phyloP scores from a whole-genome alignment of 768 basidiomycete genomes.

The Boletus edulis region DNA sequence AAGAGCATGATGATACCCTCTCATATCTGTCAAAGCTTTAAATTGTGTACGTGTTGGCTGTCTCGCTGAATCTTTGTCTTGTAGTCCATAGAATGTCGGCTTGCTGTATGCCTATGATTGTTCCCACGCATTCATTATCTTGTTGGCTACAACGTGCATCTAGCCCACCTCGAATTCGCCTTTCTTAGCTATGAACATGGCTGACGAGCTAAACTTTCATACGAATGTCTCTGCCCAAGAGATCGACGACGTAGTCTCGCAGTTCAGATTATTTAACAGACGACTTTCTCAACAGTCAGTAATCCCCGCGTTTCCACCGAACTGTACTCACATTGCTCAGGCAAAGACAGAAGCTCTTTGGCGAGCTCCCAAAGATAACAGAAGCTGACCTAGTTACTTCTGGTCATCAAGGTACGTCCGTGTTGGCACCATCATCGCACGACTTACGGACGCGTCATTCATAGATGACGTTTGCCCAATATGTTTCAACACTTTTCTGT shows the following conservation, averaged over 20 bases:
- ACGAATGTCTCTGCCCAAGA: conserved; percentile 23
- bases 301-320: neutral
- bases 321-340: conserved; percentile 21
- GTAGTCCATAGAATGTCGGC: conserved; percentile 22
- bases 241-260: conserved; percentile 30
- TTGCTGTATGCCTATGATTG: conserved; percentile 20
- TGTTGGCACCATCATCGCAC: neutral
- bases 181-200: conserved; percentile 12
- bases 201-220: conserved; percentile 15
- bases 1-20: conserved; percentile 25
- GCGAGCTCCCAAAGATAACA: conserved; percentile 46
- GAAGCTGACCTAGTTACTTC: conserved; percentile 48
- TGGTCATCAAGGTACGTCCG: conserved; percentile 44
- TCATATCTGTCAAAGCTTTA: conserved; percentile 24
- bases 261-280: conserved; percentile 27
- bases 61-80: conserved; percentile 30
- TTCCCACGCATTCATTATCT: conserved; percentile 27
- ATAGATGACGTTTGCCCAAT: conserved; percentile 74
- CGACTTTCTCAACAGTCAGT: conserved; percentile 29
- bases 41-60: conserved; percentile 14
- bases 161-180: neutral
- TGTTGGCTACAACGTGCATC: conserved; percentile 9
- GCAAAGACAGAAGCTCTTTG: conserved; percentile 39
- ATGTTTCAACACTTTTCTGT: conserved; percentile 67
- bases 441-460: neutral